Evolutionary conservation across 2,329 filamentous ascomycete species (phyloP).

Genomic region (Graphiopsis chlorocephala): DNA sequence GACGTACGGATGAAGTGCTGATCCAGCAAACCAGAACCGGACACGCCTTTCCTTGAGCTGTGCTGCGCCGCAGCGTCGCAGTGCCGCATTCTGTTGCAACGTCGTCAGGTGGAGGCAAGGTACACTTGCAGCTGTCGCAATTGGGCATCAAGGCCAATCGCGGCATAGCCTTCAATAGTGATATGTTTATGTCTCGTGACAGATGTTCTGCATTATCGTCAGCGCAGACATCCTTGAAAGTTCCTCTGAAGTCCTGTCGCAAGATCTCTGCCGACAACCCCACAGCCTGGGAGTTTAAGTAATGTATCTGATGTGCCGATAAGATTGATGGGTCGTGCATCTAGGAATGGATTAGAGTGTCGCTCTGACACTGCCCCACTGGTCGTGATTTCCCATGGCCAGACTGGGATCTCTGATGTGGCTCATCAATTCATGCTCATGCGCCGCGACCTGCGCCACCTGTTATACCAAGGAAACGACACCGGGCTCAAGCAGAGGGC

Average conservation of each 20-base stretch:
- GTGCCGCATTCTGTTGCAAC: too few relatives aligned
- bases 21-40: neutral
- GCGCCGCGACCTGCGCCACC: neutral
- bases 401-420: neutral
- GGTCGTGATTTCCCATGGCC: neutral
- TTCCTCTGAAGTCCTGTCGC: too few relatives aligned
- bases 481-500: neutral
- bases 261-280: too few relatives aligned
- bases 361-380: neutral
- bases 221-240: too few relatives aligned
- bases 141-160: neutral
- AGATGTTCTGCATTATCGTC: too few relatives aligned
- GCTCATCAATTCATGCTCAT: too few relatives aligned
- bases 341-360: neutral
- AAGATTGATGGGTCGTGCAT: neutral
- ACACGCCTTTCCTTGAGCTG: neutral
- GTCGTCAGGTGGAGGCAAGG: neutral
- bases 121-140: neutral
- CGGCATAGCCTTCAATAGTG: neutral
- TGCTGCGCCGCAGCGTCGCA: neutral
- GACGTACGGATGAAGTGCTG: neutral
- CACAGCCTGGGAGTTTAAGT: too few relatives aligned
- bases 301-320: neutral
- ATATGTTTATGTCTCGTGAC: too few relatives aligned
- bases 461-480: neutral